Evolutionary conservation across 2,329 filamentous ascomycete genomes (phyloP).

Genomic region (Fusarium sp.): DNA sequence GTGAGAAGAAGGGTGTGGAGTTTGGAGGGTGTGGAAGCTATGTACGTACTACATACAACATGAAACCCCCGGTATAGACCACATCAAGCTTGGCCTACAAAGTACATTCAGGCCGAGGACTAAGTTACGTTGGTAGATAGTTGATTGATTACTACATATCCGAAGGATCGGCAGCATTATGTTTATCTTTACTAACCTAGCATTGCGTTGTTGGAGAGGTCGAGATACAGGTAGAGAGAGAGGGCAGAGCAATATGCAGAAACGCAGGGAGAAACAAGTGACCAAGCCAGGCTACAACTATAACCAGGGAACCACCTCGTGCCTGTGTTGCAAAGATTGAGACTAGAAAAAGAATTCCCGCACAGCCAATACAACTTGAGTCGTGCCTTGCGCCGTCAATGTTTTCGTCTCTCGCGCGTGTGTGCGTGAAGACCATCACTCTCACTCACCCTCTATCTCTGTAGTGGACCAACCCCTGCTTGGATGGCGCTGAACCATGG

Average conservation of each 20-base stretch:
- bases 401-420: neutral
- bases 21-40: slow-evolving; percentile 11
- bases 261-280: slow-evolving; percentile 22
- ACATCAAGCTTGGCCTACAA: slow-evolving; percentile 9
- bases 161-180: neutral
- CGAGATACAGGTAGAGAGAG: neutral
- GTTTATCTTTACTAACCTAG: slow-evolving; percentile 9
- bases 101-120: slow-evolving; percentile 11
- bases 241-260: neutral
- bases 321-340: slow-evolving; percentile 5
- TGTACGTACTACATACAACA: slow-evolving; percentile 36
- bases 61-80: slow-evolving; percentile 27
- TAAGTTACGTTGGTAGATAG: neutral
- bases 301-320: neutral
- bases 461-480: slow-evolving; percentile 5
- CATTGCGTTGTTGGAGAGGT: slow-evolving; percentile 20
- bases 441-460: neutral
- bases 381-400: slow-evolving; percentile 31
- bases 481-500: slow-evolving; percentile 7
- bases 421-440: neutral
- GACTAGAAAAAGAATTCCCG: slow-evolving; percentile 25
- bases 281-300: neutral
- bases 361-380: slow-evolving; percentile 34
- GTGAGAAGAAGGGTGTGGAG: slow-evolving; percentile 8
- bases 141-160: neutral